Base-by-base conservation (phyloP, 176 grass and related monocot species). In the Hordeum marinum region DNA sequence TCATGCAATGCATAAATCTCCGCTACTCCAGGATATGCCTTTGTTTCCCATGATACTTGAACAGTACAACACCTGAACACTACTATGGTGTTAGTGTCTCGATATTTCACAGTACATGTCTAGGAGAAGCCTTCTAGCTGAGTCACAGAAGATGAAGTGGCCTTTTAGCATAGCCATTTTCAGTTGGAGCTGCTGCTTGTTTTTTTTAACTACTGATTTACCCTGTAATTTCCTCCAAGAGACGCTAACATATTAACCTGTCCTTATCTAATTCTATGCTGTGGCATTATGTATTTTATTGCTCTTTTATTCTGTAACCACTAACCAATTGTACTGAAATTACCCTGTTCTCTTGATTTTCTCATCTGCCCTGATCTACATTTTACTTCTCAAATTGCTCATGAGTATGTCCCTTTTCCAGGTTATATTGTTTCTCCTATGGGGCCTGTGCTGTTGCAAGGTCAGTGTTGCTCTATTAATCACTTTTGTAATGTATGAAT, bases 401-500 rank as follows among this genome's bases (percentile, higher is more conserved):
- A 76, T 8, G 0, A 24, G 21, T 21, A 4, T 40, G 23, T 21
- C 23, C 1, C 11, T 45, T 78, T 93, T 92, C 90, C 86, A 99
- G 97, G 92, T 75, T 43, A 26, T 96, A 88, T 82, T 99, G 83
- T 94, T 99, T 86, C 86, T 96, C 21, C 77, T 96, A 84, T 99
- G 97, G 97, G 91, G 94, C 35, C 79, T 99, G 65, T 85, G 83
- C 72, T 99, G 97, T 87, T 92, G 92, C 84, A 96, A 99, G 97
- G 97, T 94, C 39, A 88, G 90, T 86, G 57, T 79, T 69, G 24
- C 41, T 60, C 48, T 59, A 73, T 29, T 9, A 26, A 61, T 50
- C 18, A 12, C 0, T 34, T 79, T 21, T 21, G 20, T n/a, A 8
- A 27, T 55, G 34, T 77, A 86, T 62, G 40, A 24, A 2, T 34